Evolutionary conservation across 106 monocot species (phyloP).

Genomic region (Dioscorea dumetorum): DNA sequence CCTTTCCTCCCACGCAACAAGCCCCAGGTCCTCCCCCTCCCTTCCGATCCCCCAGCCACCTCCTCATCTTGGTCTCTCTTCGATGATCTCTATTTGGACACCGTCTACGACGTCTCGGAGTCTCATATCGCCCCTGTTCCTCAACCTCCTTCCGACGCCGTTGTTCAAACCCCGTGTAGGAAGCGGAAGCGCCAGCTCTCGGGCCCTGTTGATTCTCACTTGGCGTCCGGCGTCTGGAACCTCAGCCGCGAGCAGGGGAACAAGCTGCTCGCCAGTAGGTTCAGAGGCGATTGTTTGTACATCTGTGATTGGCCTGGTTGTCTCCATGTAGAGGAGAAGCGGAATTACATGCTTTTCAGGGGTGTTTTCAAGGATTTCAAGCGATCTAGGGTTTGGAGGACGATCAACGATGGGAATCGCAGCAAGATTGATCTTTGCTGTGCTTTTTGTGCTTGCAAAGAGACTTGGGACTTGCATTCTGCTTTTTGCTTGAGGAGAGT

Average conservation of each 20-base stretch:
- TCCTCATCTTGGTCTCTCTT: slow-evolving; percentile 62
- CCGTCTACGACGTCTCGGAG: slow-evolving; percentile 62
- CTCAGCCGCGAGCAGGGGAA: slow-evolving; percentile 74
- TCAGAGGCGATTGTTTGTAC: slow-evolving; percentile 67
- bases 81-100: slow-evolving; percentile 89
- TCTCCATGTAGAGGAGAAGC: slow-evolving; percentile 68
- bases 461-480: slow-evolving; percentile 86
- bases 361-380: slow-evolving; percentile 86
- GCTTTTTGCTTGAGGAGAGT: slow-evolving; percentile 81
- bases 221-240: slow-evolving; percentile 53
- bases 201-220: slow-evolving; percentile 30
- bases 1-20: neutral
- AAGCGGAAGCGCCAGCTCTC: slow-evolving; percentile 25
- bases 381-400: slow-evolving; percentile 75
- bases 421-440: slow-evolving; percentile 47
- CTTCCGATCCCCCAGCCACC: neutral
- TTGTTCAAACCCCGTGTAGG: neutral
- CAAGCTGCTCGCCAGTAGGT: slow-evolving; percentile 74
- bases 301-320: slow-evolving; percentile 90
- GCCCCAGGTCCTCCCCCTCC: neutral
- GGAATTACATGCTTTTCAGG: slow-evolving; percentile 88
- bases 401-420: slow-evolving; percentile 43
- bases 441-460: slow-evolving; percentile 64
- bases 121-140: neutral
- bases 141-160: too few species aligned